Percentiles rank a stretch among this genome's conserved stretches.
These are phyloP conservation scores for Betula pendula DNA, from an alignment of 306 rosid species.

Conservation along the genomic window DNA sequence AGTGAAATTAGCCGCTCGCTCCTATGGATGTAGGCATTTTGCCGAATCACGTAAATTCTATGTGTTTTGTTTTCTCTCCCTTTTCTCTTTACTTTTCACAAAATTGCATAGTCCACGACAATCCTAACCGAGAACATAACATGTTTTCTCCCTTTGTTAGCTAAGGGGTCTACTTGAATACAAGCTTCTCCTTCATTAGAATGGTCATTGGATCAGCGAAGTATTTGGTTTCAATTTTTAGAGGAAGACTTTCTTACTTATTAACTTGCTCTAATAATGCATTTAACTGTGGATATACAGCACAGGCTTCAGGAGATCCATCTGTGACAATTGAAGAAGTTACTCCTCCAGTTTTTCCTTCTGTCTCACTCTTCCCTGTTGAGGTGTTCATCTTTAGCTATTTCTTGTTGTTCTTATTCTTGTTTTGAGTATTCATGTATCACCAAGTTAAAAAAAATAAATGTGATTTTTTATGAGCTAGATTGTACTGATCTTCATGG, in stretches of 20 bases:
- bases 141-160: background rate
- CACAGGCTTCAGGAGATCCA: constrained; percentile 87
- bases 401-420: constrained; percentile 9
- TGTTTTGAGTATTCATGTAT: constrained; percentile 1
- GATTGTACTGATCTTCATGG: constrained; percentile 1
- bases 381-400: constrained; percentile 53
- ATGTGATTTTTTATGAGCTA: background rate
- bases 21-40: too few species aligned
- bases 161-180: background rate
- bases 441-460: background rate
- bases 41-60: too few species aligned
- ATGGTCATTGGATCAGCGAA: background rate
- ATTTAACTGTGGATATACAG: constrained; percentile 48
- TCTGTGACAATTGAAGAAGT: constrained; percentile 77
- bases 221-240: background rate
- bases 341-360: constrained; percentile 64
- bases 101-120: too few species aligned
- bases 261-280: constrained; percentile 27
- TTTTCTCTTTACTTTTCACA: too few species aligned
- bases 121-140: background rate
- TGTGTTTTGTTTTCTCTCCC: too few species aligned
- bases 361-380: constrained; percentile 80
- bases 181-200: background rate
- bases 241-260: background rate
- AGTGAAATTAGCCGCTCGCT: too few species aligned